A percentile compares a stretch with the other conserved stretches of the same genome.
These are phyloP conservation scores for Priceomyces melissophilus DNA, from an alignment of 805 yeast species.

Conservation along the genomic window DNA sequence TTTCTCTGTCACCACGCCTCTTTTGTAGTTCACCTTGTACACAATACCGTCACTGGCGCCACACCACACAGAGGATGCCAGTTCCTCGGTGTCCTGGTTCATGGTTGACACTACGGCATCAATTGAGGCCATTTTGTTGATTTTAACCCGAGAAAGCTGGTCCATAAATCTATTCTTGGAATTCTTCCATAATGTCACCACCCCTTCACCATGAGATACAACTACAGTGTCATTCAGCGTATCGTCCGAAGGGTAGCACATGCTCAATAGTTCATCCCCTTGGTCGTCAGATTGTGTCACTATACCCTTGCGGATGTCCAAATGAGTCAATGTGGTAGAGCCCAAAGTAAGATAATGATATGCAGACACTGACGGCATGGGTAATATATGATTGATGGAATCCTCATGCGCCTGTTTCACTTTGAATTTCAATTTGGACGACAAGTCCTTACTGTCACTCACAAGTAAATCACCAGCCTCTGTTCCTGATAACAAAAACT, in stretches of 20 bases:
- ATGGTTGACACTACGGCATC: slow-evolving; percentile 63
- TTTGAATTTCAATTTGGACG: slow-evolving; percentile 41
- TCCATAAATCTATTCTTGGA: slow-evolving; percentile 66
- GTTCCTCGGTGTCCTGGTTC: slow-evolving; percentile 47
- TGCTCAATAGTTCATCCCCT: slow-evolving; percentile 85
- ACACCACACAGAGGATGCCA: slow-evolving; percentile 59
- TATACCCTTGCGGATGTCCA: slow-evolving; percentile 75
- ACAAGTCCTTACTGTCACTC: slow-evolving; percentile 54
- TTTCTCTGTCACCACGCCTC: slow-evolving; percentile 61
- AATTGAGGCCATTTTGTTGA: slow-evolving; percentile 66
- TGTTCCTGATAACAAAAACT: slow-evolving; percentile 54
- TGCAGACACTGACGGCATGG: slow-evolving; percentile 65
- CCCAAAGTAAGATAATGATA: slow-evolving; percentile 81
- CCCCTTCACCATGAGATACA: slow-evolving; percentile 91
- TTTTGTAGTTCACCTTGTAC: slow-evolving; percentile 60
- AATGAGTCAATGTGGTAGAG: slow-evolving; percentile 71
- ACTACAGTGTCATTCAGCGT: slow-evolving; percentile 60
- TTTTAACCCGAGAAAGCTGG: slow-evolving; percentile 72
- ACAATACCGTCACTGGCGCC: slow-evolving; percentile 78
- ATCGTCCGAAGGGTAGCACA: slow-evolving; percentile 56
- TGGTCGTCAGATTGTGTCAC: slow-evolving; percentile 77
- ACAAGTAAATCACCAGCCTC: slow-evolving; percentile 70
- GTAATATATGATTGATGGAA: slow-evolving; percentile 70
- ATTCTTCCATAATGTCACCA: slow-evolving; percentile 82
- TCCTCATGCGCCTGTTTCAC: slow-evolving; percentile 66